Evolutionary conservation across 129 eudicot species (phyloP).

Genomic region (Rutidosis leptorrhynchoides): DNA sequence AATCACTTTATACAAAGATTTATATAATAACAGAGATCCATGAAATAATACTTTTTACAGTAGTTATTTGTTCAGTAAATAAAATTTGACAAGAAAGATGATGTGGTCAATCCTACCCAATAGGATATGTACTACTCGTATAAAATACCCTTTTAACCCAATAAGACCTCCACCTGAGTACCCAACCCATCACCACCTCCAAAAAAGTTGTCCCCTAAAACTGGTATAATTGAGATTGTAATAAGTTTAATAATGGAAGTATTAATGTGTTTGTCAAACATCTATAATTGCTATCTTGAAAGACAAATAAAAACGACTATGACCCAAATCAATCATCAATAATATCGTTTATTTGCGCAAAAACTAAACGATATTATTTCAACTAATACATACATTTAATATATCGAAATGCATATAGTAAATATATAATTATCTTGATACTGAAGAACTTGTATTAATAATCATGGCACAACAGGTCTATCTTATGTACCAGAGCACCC

Average conservation of each 20-base stretch:
- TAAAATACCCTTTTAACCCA: background rate
- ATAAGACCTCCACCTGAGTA: background rate
- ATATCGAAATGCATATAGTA: background rate
- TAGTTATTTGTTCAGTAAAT: background rate
- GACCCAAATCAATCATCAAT: background rate
- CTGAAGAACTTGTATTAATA: background rate
- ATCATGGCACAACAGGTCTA: slow-evolving; percentile 47
- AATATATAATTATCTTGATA: slow-evolving; percentile 1
- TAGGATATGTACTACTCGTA: no score
- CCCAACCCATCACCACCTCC: background rate
- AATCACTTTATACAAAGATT: background rate
- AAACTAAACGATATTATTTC: no score
- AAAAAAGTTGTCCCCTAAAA: background rate
- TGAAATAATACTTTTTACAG: background rate
- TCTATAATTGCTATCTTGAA: background rate
- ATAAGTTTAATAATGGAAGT: no score
- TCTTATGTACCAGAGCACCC: slow-evolving; percentile 77
- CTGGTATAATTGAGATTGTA: background rate
- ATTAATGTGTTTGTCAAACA: background rate
- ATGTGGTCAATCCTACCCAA: background rate
- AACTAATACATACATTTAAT: background rate
- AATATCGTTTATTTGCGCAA: background rate
- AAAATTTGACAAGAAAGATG: background rate
- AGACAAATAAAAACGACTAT: background rate
- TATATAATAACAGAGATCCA: background rate